Percentiles rank a stretch among this genome's conserved stretches.
Conservation (phyloP, 2,329 filamentous ascomycete genomes). For the Cercospora sojina region DNA sequence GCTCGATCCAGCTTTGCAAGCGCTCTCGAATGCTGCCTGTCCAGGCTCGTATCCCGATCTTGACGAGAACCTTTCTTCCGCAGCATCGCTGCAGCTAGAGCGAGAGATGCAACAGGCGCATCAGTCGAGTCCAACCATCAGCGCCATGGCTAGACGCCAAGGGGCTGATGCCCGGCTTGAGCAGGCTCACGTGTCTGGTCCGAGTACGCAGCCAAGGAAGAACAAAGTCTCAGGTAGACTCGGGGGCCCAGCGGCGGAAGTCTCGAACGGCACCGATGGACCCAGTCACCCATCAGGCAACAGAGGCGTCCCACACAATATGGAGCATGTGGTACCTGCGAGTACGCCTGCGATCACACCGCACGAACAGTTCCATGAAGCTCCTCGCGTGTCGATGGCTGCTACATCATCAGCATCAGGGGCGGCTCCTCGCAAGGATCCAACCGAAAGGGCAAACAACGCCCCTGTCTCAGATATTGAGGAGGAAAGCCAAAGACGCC, state of each 20-base stretch:
- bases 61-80: background rate
- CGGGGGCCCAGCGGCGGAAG: background rate
- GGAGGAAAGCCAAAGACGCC: background rate
- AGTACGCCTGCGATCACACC: background rate
- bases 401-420: background rate
- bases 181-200: background rate
- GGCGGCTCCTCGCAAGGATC: background rate
- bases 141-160: background rate
- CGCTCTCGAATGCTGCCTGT: background rate
- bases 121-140: background rate
- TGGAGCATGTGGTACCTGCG: background rate
- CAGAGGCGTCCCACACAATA: background rate
- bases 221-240: background rate
- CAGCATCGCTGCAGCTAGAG: slow-evolving; percentile 9
- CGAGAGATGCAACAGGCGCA: slow-evolving; percentile 7
- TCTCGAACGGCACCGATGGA: background rate
- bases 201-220: background rate
- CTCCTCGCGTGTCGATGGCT: background rate
- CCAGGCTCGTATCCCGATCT: background rate
- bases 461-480: background rate
- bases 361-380: background rate
- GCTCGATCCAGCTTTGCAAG: background rate
- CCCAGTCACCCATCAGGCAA: background rate
- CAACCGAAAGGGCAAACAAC: background rate
- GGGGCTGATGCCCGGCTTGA: background rate